Evolutionary conservation across 2,329 filamentous ascomycete genomes (phyloP), one percentile per base, ranked within the genome.

Genomic region (Aspergillus terreus): DNA sequence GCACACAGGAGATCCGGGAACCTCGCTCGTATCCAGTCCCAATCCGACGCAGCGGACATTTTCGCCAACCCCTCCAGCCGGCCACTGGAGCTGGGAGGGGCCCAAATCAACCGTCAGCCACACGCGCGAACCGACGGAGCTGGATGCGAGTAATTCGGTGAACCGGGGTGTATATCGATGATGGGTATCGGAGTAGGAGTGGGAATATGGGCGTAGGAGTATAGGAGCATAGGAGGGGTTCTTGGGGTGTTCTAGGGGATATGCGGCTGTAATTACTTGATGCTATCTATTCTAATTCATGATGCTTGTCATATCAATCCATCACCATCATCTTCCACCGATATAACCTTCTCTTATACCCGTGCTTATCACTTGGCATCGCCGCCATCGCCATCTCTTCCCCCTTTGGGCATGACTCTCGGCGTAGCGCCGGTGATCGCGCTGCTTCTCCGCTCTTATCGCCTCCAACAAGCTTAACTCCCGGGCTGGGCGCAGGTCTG

Each of bases 351-450:
- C 38, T 19, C 38, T 21, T 10, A n/a, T 15, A 35, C 33, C 17
- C 17, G 42, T n/a, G 44, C 49, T 51, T 51, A 51, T 51, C 49
- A 46, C 49, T 51, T 51, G 49, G 49, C 44, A 42, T 19, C 30
- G 32, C 49, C 17, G 27, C 42, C 15, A 42, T 51, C 49, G 49
- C 49, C 49, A 46, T 43, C 35, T 46, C 36, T 15, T 51, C 44
- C 44, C 49, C 44, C 11, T 51, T 51, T 44, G 4, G 44, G 49
- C 15, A 35, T 46, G 12, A n/a, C 12, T 17, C n/a, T 14, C n/a
- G 25, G 40, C 38, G 15, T 21, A 43, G 40, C 27, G 33, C 32
- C 44, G 43, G 6, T 41, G 17, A 25, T n/a, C 21, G 5, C 15
- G 27, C 41, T 7, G 12, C 17, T 21, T 35, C n/a, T 35, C 17